These are phyloP conservation scores for Phialophora verrucosa DNA, from an alignment of 2,329 filamentous ascomycete species.

Conservation along the genomic window DNA sequence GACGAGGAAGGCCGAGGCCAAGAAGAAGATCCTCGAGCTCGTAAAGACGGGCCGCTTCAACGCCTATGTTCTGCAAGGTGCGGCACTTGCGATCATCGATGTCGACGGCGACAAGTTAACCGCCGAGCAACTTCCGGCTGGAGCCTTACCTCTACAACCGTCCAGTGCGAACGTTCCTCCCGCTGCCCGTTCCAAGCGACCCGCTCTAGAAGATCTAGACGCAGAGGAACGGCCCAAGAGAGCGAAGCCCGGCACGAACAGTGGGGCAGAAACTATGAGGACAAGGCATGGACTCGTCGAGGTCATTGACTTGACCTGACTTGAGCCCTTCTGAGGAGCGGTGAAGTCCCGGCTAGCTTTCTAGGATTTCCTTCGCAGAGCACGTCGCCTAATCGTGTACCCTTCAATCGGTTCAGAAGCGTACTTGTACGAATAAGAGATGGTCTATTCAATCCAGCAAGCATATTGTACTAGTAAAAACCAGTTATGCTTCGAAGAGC, in stretches of 20 bases:
- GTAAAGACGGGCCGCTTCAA: neutral
- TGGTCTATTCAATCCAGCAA: no score
- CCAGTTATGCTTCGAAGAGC: no score
- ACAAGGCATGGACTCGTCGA: conserved; percentile 3
- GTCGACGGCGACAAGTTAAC: neutral
- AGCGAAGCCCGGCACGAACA: neutral
- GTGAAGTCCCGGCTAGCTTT: neutral
- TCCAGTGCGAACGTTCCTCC: neutral
- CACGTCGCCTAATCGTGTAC: neutral
- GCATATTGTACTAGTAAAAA: no score
- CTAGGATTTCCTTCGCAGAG: neutral
- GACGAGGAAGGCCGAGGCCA: neutral
- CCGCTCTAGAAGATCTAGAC: neutral
- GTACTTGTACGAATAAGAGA: no score
- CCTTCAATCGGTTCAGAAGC: no score
- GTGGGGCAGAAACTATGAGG: neutral
- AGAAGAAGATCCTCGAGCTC: neutral
- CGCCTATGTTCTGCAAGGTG: neutral
- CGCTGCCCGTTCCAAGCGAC: neutral
- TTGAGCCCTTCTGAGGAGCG: neutral
- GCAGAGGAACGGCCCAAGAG: neutral
- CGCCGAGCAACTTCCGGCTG: neutral
- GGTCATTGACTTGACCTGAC: conserved; percentile 18
- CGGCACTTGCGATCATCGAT: neutral
- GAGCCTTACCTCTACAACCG: neutral